A percentile compares a stretch with the other conserved stretches of the same genome.
Evolutionary conservation across 768 basidiomycete species (phyloP).

Genomic region (Amanita exitialis): DNA sequence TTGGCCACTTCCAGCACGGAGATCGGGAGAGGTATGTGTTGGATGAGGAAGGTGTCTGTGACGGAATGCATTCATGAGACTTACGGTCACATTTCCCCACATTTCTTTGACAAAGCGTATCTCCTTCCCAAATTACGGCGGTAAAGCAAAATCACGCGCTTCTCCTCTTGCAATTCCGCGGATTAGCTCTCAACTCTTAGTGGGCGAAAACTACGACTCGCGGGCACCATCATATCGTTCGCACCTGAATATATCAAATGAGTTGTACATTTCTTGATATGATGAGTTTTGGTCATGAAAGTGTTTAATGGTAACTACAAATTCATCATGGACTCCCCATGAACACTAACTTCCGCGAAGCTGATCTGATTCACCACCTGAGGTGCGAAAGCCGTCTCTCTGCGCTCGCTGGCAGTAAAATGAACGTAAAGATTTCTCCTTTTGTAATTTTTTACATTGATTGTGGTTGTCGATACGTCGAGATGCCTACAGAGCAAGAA

Average conservation of each 20-base stretch:
- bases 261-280: constrained; percentile 41
- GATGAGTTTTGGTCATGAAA: not conserved
- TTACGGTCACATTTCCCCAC: not conserved
- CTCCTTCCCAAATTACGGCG: constrained; percentile 26
- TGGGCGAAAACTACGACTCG: constrained; percentile 31
- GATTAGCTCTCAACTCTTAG: constrained; percentile 13
- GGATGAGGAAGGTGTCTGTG: too few species aligned
- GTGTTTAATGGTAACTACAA: not conserved
- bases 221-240: constrained; percentile 31
- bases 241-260: constrained; percentile 25
- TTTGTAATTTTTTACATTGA: constrained; percentile 2
- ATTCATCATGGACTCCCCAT: constrained; percentile 7
- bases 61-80: not conserved
- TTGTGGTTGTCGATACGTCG: constrained; percentile 46
- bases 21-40: too few species aligned
- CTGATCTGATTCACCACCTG: constrained; percentile 18
- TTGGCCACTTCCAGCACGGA: too few species aligned
- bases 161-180: constrained; percentile 31
- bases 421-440: constrained; percentile 17
- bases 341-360: constrained; percentile 18
- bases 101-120: constrained; percentile 23
- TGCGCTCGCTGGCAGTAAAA: constrained; percentile 18
- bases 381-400: constrained; percentile 17
- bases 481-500: constrained; percentile 62
- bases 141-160: constrained; percentile 17